Evolutionary conservation across 371 early-diverging fungal species (phyloP), one percentile per base, ranked within the genome.

Genomic region (Chytridium lagenaria): DNA sequence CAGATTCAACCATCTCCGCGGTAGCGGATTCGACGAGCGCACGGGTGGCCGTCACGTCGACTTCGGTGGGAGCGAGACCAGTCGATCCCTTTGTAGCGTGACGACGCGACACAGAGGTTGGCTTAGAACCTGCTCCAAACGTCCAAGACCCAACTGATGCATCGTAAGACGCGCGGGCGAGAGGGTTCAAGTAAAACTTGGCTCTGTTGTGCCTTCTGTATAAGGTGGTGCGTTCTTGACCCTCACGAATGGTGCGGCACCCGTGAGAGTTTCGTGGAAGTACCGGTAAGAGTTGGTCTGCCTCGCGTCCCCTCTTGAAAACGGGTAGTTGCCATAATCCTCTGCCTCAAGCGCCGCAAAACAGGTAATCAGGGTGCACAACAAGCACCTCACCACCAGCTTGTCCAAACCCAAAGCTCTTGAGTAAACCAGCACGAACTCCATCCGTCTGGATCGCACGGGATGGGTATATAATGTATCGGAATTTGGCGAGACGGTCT

Each of bases 361-460:
- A 83, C 61, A 96, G 86, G 78, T 94, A 96, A 79, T 96, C 94
- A 19, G 98, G 93, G 84, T 97, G 97, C 63, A 97, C 86, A 55
- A 97, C 83, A 34, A 97, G 86, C 26, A 94, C 85, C 80, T 97
- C 98, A 75, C 92, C 97, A 77, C 97, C 97, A 68, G 94, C 97
- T 82, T 97, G 98, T 69, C 98, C 97, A 84, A 97, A 97, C 59
- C 98, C 98, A 84, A 97, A 97, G 57, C 92, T 92, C 86, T 96
- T 97, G 77, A 97, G 88, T 55, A 97, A 77, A 78, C 90, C 97
- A 2, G 98, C 97, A 88, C 95, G 95, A 76, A 97, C 79, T 61
- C 97, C 97, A 73, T 94, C 92, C 26, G 97, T 96, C 74, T 93
- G 91, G 73, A 97, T 93, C 40, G 95, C 86, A 50, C 90, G 91